These are phyloP conservation scores for Magnolia officinalis DNA, from an alignment of 164 flowering plant species.

Conservation along the genomic window DNA sequence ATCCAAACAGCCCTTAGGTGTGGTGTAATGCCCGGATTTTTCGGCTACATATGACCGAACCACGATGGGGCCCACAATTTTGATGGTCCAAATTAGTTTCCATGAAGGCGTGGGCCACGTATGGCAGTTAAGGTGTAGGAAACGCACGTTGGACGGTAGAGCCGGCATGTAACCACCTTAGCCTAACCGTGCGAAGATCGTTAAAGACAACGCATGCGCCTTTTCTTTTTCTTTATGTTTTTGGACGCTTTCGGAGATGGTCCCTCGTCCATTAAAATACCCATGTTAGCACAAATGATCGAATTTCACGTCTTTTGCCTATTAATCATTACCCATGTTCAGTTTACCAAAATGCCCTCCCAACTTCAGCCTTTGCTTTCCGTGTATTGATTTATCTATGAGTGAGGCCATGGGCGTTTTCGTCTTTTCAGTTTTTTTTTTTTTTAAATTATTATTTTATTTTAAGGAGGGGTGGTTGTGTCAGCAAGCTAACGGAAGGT, in stretches of 20 bases:
- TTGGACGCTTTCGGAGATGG: not conserved
- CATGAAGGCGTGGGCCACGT: too few relatives aligned
- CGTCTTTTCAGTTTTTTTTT: not conserved
- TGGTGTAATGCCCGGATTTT: too few relatives aligned
- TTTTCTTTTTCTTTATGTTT: not conserved
- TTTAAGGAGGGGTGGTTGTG: not conserved
- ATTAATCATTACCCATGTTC: not conserved
- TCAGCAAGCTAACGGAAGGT: not conserved
- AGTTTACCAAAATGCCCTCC: not conserved
- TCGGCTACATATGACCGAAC: not conserved
- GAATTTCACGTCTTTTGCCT: not conserved
- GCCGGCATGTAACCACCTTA: not conserved
- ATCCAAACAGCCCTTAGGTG: too few relatives aligned
- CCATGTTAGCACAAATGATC: not conserved
- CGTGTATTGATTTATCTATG: not conserved
- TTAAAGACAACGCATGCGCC: slow-evolving; percentile 1
- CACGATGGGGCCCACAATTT: not conserved
- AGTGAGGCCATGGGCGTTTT: not conserved
- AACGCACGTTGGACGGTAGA: not conserved
- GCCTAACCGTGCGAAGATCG: not conserved
- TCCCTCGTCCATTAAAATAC: not conserved
- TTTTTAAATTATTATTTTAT: too few relatives aligned
- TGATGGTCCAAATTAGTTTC: not conserved
- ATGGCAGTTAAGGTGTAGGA: not conserved
- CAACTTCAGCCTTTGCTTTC: too few relatives aligned